These are phyloP conservation scores for Sordariomycetes sp. DNA, from an alignment of 2,329 filamentous ascomycete species.

Conservation along the genomic window DNA sequence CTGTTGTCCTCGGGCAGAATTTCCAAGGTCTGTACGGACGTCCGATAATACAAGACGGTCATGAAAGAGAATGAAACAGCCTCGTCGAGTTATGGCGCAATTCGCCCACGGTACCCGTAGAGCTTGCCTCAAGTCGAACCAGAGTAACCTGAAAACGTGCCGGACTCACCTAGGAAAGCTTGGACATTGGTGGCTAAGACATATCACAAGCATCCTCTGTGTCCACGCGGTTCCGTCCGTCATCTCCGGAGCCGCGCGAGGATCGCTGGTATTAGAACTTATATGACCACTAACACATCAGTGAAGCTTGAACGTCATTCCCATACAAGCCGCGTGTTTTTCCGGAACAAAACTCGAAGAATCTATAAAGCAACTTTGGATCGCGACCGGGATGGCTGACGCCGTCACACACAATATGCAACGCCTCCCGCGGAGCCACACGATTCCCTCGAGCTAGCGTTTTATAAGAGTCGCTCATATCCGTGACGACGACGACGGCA, in stretches of 20 bases:
- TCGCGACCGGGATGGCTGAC: background rate
- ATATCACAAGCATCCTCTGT: too few relatives aligned
- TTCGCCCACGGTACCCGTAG: background rate
- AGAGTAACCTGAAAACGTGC: too few relatives aligned
- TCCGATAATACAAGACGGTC: background rate
- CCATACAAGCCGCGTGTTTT: background rate
- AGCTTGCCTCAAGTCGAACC: background rate
- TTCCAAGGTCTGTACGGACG: background rate
- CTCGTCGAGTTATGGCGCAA: background rate
- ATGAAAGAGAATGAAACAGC: background rate
- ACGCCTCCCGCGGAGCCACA: background rate
- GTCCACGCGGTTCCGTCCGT: too few relatives aligned
- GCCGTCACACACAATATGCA: background rate
- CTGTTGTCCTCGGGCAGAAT: background rate
- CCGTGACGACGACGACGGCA: background rate
- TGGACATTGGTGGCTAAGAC: too few relatives aligned
- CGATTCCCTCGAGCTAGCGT: background rate
- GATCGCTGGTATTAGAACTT: background rate
- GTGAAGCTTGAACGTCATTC: background rate
- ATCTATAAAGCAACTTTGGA: background rate
- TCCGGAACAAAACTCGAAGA: background rate
- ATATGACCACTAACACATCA: background rate
- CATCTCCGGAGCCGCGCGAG: too few relatives aligned
- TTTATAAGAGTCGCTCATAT: background rate
- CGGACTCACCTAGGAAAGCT: too few relatives aligned